These are phyloP conservation scores for Claviceps africana DNA, from an alignment of 2,329 filamentous ascomycete species.

Conservation along the genomic window DNA sequence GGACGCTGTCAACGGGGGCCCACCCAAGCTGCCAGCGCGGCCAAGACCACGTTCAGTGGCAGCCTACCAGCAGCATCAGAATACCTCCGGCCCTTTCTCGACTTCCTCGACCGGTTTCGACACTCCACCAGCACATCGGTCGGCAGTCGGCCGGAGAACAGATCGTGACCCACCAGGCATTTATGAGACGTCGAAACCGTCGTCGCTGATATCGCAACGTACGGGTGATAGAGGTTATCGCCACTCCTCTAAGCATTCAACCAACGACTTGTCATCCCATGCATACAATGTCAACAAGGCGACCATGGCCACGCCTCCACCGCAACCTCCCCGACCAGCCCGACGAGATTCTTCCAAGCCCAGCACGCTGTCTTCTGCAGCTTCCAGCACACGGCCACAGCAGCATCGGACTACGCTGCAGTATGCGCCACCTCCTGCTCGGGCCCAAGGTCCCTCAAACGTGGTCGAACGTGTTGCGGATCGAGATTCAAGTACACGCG, in stretches of 20 bases:
- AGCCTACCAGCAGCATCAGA: conserved; percentile 11
- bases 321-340: conserved; percentile 30
- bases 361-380: conserved; percentile 8
- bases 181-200: conserved; percentile 24
- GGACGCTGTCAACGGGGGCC: conserved; percentile 32
- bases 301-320: conserved; percentile 17
- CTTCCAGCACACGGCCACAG: conserved; percentile 16
- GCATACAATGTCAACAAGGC: conserved; percentile 2
- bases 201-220: conserved; percentile 24
- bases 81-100: conserved; percentile 11
- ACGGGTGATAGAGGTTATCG: conserved; percentile 31
- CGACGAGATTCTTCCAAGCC: conserved; percentile 11
- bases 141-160: conserved; percentile 28
- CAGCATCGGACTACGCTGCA: conserved; percentile 12
- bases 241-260: conserved; percentile 33
- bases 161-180: conserved; percentile 29
- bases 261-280: conserved; percentile 7
- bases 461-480: conserved; percentile 23
- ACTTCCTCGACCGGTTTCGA: conserved; percentile 25
- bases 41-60: conserved; percentile 28
- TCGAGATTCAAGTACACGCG: conserved; percentile 7
- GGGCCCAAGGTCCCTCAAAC: conserved; percentile 18
- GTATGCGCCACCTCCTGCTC: conserved; percentile 16
- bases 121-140: conserved; percentile 38
- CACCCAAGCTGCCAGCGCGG: conserved; percentile 34